Percentiles rank a stretch among this genome's conserved stretches.
These are phyloP conservation scores for Chrysopogon serrulatus DNA, from an alignment of 176 grass and related monocot species.

Conservation along the genomic window DNA sequence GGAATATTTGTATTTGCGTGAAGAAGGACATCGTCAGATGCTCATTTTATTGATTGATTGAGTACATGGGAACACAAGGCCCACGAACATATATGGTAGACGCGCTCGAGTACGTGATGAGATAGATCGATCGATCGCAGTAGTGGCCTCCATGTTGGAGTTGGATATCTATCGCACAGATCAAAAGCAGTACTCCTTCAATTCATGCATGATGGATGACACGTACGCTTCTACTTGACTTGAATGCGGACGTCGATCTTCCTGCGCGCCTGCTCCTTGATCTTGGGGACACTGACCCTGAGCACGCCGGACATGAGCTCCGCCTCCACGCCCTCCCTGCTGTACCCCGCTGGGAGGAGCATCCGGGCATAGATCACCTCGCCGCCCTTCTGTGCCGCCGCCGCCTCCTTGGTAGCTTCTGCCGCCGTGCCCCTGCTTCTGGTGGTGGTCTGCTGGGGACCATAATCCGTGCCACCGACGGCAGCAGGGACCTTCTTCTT, in stretches of 20 bases:
- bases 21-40: neutral
- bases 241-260: neutral
- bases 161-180: neutral
- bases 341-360: conserved; percentile 29
- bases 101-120: neutral
- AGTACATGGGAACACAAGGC: neutral
- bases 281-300: neutral
- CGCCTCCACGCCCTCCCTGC: neutral
- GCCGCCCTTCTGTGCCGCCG: neutral
- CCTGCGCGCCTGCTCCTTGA: conserved; percentile 18
- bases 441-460: neutral
- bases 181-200: neutral
- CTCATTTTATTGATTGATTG: conserved; percentile 7
- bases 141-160: neutral
- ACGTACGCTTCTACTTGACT: neutral
- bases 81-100: neutral
- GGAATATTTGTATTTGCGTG: neutral
- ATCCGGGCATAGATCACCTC: conserved; percentile 25
- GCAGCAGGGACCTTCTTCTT: neutral
- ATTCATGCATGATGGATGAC: too few relatives aligned
- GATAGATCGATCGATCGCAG: neutral
- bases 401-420: neutral
- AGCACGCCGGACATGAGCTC: conserved; percentile 29
- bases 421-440: neutral
- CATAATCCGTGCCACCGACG: neutral